Conservation (phyloP, 139 green algal genomes). For the Chlorella ohadii region DNA sequence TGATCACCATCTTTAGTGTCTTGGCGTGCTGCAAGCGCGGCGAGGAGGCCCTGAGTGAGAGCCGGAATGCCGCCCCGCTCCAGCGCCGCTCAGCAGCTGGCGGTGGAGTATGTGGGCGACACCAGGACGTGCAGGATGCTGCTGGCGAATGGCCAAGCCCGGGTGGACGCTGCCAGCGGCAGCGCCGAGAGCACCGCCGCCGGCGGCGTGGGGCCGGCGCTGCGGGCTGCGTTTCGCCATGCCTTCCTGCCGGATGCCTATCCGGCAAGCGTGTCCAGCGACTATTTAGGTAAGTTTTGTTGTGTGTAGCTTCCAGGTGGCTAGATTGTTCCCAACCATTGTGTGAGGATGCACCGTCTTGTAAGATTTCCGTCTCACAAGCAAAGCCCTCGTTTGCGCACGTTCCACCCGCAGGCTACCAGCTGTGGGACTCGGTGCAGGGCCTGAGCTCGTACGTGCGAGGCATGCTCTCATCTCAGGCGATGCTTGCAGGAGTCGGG, state of each 20-base stretch:
- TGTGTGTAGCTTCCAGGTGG: too few relatives aligned
- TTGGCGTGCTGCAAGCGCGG: too few relatives aligned
- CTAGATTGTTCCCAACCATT: too few relatives aligned
- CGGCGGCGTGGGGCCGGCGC: not conserved
- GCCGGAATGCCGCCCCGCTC: too few relatives aligned
- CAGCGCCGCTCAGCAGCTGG: too few relatives aligned
- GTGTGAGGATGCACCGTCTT: too few relatives aligned
- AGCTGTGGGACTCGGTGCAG: slow-evolving; percentile 47
- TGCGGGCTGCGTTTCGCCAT: not conserved
- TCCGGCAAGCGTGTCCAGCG: slow-evolving; percentile 55
- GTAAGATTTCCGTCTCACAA: too few relatives aligned
- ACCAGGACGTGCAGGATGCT: not conserved
- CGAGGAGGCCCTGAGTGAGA: too few relatives aligned
- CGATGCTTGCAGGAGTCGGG: slow-evolving; percentile 76
- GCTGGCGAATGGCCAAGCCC: not conserved
- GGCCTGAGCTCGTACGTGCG: slow-evolving; percentile 79
- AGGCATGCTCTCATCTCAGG: slow-evolving; percentile 73
- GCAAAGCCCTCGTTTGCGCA: too few relatives aligned
- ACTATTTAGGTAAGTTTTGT: slow-evolving; percentile 64
- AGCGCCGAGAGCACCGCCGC: not conserved
- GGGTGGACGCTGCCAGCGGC: not conserved
- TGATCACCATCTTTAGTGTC: too few relatives aligned
- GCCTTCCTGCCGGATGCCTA: slow-evolving; percentile 72
- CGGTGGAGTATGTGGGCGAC: not conserved
- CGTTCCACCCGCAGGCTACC: not conserved